Evolutionary conservation across 208 protist species (phyloP).

Genomic region (Crithidia acanthocephali): DNA sequence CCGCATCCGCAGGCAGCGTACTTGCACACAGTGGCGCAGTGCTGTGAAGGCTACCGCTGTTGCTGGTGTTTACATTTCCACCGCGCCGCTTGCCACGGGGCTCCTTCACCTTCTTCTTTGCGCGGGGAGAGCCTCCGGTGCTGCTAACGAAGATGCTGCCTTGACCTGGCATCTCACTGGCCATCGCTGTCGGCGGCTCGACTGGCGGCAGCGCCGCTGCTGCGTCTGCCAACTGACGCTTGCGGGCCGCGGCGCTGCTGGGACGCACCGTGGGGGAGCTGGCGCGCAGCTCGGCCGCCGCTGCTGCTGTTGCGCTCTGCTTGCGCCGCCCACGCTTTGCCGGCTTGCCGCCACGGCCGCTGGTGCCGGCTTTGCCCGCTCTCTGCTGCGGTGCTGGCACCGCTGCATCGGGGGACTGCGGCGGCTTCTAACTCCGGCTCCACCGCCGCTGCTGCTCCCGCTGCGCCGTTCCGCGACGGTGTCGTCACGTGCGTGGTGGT

Average conservation of each 20-base stretch:
- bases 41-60: not conserved
- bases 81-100: not conserved
- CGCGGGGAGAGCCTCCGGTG: not conserved
- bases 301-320: not conserved
- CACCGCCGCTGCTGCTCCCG: constrained; percentile 1
- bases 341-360: not conserved
- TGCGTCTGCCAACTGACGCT: not conserved
- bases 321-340: constrained; percentile 11
- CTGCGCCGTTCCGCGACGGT: not conserved
- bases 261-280: not conserved
- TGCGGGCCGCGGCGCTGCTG: not conserved
- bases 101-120: constrained; percentile 2
- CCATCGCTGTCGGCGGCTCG: not conserved
- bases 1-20: not conserved
- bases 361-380: not conserved
- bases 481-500: constrained; percentile 4
- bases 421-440: constrained; percentile 19
- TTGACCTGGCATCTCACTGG: not conserved
- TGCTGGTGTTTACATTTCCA: not conserved
- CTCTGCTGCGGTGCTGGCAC: constrained; percentile 4
- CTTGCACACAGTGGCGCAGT: not conserved
- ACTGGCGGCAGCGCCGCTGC: not conserved
- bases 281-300: not conserved
- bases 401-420: not conserved
- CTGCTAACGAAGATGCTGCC: not conserved